Base-by-base conservation (phyloP, 2,329 filamentous ascomycete genomes). In the Exophiala sideris region DNA sequence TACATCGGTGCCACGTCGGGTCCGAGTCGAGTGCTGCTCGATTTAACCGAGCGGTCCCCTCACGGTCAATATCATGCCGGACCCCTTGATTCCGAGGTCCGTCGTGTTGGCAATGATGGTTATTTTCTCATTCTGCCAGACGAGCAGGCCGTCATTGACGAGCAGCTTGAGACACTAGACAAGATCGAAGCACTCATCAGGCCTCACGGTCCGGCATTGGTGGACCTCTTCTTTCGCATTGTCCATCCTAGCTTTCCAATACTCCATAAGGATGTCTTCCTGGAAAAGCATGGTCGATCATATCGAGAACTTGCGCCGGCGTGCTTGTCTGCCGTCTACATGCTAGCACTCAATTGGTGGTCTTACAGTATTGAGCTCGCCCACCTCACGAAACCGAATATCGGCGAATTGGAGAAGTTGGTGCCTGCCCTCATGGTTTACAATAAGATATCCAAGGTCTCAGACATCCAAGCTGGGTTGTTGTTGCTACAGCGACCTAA, bases 341-440 rank as follows among this genome's bases (percentile, higher is more conserved):
- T 95, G 20, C 76, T 96, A 20, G 89, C 91, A 7, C 81, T 95
- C 65, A 91, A 92, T 69, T 95, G 91, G 85, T 94, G 91, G 85
- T 84, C 89, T 64, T 94, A 69, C 21, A 71, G 76, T 51, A 53
- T 59, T 1, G 62, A 66, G 44, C 55, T 66, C 12, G 54, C 61
- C 6, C 51, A 58, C 21, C 52, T 52, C 33, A 45, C 49, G 10
- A 65, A 65, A 53, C 63, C 63, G 18, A 58, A 66, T 60, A 58
- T 65, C 20, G 51, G 40, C 38, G 50, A 52, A 16, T 52, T 64
- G 2, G 61, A 64, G 41, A 52, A 60, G 24, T 48, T 63, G 29
- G 58, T 10, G 57, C 56, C 7, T 54, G 62, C 24, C 58, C 59
- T 48, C 60, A 61, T 35, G 56, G 59, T 10, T 59, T 60, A 5